Conservation (phyloP, 1,139 yeast species). For the Saccharomyces hybrid region DNA sequence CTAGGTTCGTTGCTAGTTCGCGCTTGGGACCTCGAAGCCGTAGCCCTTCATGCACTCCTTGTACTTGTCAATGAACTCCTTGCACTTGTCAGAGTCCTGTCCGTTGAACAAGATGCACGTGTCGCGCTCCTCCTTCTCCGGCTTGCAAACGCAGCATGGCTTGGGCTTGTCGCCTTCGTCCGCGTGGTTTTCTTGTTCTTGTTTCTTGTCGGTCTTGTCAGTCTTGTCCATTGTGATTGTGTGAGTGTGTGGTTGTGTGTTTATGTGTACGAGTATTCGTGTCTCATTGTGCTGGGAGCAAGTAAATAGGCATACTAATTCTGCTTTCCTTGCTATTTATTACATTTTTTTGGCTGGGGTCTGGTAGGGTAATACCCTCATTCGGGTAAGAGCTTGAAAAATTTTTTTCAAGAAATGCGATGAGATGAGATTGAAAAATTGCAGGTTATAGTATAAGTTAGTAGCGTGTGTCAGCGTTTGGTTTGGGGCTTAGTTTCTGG, state of each 20-base stretch:
- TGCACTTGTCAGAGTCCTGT: conserved; percentile 77
- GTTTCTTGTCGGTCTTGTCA: background rate
- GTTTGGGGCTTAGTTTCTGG: background rate
- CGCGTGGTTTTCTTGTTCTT: conserved; percentile 2
- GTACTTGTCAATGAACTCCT: conserved; percentile 59
- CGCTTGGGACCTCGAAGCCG: conserved; percentile 51
- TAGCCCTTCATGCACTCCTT: conserved; percentile 85
- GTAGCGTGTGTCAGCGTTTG: background rate
- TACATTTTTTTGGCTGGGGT: background rate
- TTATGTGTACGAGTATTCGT: background rate
- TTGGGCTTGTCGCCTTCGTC: conserved; percentile 50
- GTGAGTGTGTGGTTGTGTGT: background rate
- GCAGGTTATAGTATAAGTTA: background rate
- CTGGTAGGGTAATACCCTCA: background rate
- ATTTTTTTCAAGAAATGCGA: conserved; percentile 15
- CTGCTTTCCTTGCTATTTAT: background rate
- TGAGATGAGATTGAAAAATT: conserved; percentile 16
- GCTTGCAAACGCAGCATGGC: conserved; percentile 94
- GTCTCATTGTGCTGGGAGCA: background rate
- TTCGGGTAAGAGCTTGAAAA: background rate
- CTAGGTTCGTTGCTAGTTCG: background rate
- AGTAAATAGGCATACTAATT: background rate
- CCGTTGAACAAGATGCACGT: conserved; percentile 81
- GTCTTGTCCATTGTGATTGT: background rate
- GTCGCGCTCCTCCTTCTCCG: conserved; percentile 76